These are phyloP conservation scores for Taphrina wiesneri DNA, from an alignment of 1,139 yeast genomes.

Conservation along the genomic window DNA sequence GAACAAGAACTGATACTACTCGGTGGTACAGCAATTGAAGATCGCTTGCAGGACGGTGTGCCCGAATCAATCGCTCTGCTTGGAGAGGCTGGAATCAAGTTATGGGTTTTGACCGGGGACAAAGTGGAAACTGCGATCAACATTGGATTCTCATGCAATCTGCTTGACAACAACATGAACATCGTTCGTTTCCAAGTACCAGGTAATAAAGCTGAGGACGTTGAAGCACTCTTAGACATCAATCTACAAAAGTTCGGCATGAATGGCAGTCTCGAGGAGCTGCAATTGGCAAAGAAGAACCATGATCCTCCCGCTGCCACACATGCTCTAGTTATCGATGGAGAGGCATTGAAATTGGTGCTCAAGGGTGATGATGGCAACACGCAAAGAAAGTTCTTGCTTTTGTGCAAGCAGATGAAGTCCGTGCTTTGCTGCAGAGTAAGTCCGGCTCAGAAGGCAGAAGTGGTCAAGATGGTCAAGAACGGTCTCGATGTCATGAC, in stretches of 20 bases:
- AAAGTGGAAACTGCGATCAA: conserved; percentile 97
- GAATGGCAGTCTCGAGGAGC: conserved; percentile 61
- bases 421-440: conserved; percentile 95
- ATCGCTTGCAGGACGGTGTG: conserved; percentile 91
- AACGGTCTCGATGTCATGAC: conserved; percentile 81
- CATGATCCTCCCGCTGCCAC: conserved; percentile 78
- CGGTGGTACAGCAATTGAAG: conserved; percentile 98
- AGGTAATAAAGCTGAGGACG: conserved; percentile 51
- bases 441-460: conserved; percentile 95
- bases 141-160: conserved; percentile 93
- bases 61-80: conserved; percentile 87
- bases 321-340: conserved; percentile 86
- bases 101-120: conserved; percentile 98
- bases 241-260: conserved; percentile 65
- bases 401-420: conserved; percentile 88
- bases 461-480: conserved; percentile 87
- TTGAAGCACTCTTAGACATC: conserved; percentile 59
- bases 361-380: conserved; percentile 53
- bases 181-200: conserved; percentile 65
- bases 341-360: conserved; percentile 81
- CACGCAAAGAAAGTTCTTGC: conserved; percentile 67
- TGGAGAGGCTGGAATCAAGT: conserved; percentile 86
- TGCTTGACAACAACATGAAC: conserved; percentile 84
- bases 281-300: conserved; percentile 62
- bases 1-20: conserved; percentile 70